Conservation (phyloP, 2,329 filamentous ascomycete genomes). For the Fusarium tjaetaba region DNA sequence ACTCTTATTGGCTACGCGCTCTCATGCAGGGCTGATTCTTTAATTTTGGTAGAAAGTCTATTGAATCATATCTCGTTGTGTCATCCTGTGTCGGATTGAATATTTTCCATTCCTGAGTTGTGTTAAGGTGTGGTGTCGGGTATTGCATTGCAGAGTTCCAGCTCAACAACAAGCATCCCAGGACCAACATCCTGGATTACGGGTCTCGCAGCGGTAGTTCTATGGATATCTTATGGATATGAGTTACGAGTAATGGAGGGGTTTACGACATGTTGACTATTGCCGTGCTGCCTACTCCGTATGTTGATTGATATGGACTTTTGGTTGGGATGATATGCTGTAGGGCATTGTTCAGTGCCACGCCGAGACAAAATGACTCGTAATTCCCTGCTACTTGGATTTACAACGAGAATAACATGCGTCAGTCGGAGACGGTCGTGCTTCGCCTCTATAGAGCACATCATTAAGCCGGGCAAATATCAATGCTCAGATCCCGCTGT, state of each 20-base stretch:
- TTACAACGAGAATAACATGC: neutral
- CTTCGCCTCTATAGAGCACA: neutral
- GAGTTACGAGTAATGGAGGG: neutral
- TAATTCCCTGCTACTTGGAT: neutral
- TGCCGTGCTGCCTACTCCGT: neutral
- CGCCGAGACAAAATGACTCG: neutral
- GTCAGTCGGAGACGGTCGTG: neutral
- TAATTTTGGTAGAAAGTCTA: neutral
- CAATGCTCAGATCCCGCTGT: neutral
- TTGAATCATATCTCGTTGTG: constrained; percentile 1
- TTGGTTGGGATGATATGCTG: neutral
- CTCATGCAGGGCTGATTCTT: neutral
- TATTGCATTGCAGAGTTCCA: neutral
- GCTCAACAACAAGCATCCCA: constrained; percentile 15
- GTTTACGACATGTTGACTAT: neutral
- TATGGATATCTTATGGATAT: constrained; percentile 12
- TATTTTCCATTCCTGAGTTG: constrained; percentile 20
- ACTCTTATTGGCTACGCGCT: neutral
- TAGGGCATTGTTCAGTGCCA: neutral
- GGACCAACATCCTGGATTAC: constrained; percentile 16
- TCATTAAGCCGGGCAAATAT: neutral
- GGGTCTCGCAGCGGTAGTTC: constrained; percentile 4
- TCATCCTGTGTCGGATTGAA: constrained; percentile 5
- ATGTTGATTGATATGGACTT: neutral
- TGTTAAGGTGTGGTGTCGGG: constrained; percentile 16